Evolutionary conservation across 2,329 filamentous ascomycete species (phyloP).

Genomic region (Talaromyces sp.): DNA sequence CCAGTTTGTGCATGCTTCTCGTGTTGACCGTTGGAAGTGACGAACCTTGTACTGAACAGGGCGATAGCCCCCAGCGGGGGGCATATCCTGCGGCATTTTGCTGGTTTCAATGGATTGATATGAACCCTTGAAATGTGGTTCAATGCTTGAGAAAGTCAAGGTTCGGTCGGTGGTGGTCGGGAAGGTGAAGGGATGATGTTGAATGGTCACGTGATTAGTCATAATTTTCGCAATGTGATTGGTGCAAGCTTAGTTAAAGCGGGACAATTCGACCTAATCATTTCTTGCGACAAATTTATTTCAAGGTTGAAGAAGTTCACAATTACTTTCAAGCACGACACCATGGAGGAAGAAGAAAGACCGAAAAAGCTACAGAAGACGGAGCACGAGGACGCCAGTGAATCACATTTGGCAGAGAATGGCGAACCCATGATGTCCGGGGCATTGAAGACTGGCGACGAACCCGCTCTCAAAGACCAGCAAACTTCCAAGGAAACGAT

Average conservation of each 20-base stretch:
- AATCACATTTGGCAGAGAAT: constrained; percentile 20
- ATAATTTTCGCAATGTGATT: constrained; percentile 1
- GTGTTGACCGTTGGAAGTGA: constrained; percentile 20
- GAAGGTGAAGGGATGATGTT: constrained; percentile 21
- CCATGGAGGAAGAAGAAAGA: constrained; percentile 55
- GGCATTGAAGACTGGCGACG: constrained; percentile 21
- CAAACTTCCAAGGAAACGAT: constrained; percentile 13
- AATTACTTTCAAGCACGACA: constrained; percentile 12
- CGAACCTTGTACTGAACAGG: constrained; percentile 94
- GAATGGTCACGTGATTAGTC: constrained; percentile 15
- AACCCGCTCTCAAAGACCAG: constrained; percentile 17
- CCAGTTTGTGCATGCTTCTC: not conserved
- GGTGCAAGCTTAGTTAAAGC: not conserved
- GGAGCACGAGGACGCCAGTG: constrained; percentile 29
- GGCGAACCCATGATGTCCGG: constrained; percentile 32
- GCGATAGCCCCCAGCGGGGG: constrained; percentile 88
- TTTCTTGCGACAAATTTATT: constrained; percentile 8
- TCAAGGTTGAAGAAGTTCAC: not conserved
- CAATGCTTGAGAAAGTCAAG: constrained; percentile 6
- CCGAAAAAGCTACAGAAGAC: constrained; percentile 56
- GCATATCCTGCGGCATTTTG: constrained; percentile 95
- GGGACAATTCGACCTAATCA: not conserved
- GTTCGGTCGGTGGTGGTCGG: constrained; percentile 16
- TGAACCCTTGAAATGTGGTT: constrained; percentile 18
- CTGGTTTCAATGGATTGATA: constrained; percentile 22